phyloP scores from a whole-genome alignment of 306 rosid genomes.

The Cicer yamashitae region DNA sequence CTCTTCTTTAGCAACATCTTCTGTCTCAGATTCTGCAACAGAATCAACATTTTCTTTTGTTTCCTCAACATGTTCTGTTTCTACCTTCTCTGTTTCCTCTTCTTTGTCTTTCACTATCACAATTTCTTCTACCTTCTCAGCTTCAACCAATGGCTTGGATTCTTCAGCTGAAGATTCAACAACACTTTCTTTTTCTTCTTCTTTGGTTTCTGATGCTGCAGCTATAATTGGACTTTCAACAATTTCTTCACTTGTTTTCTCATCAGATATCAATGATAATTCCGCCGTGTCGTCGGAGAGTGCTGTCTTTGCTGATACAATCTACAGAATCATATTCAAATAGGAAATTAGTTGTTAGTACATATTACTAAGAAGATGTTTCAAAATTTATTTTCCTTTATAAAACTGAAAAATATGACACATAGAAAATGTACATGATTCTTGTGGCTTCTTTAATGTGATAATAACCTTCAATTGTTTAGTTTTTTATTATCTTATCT shows the following conservation, averaged over 20 bases:
- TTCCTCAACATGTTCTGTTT: constrained; percentile 45
- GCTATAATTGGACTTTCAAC: constrained; percentile 39
- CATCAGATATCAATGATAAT: constrained; percentile 50
- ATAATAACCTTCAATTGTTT: not conserved
- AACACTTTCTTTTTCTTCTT: constrained; percentile 34
- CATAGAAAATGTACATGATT: not conserved
- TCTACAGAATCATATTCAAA: constrained; percentile 47
- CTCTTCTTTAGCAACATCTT: constrained; percentile 45
- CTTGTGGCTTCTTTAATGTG: not conserved
- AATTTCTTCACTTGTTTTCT: constrained; percentile 47
- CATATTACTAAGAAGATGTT: not conserved
- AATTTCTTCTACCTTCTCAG: constrained; percentile 46
- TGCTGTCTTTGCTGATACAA: constrained; percentile 63
- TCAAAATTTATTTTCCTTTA: constrained; percentile 7
- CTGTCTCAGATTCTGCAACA: constrained; percentile 42
- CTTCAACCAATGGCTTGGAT: constrained; percentile 46
- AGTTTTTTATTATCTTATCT: not conserved
- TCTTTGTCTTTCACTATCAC: constrained; percentile 45
- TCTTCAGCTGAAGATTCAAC: constrained; percentile 41
- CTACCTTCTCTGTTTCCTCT: constrained; percentile 47
- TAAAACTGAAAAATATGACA: not conserved
- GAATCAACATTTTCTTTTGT: constrained; percentile 47
- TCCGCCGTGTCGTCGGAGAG: constrained; percentile 55
- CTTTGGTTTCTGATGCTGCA: constrained; percentile 48
- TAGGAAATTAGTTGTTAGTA: too few relatives aligned